Conservation (phyloP, 495 filamentous ascomycete species). For the Aspergillus coremiiformis region DNA sequence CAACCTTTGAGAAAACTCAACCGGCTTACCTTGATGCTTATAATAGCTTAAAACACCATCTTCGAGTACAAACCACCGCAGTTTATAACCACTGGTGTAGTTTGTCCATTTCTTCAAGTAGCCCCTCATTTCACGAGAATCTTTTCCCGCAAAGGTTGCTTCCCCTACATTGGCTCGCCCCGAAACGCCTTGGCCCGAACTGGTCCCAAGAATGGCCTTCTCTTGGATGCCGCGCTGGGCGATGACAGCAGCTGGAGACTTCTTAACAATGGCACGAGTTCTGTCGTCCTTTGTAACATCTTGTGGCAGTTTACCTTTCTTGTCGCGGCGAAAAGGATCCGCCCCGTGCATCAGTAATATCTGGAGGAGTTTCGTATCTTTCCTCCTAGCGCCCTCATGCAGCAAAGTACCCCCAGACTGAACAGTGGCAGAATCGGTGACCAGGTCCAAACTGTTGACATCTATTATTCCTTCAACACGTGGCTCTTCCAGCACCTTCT, state of each 20-base stretch:
- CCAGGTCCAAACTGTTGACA: constrained; percentile 82
- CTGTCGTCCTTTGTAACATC: constrained; percentile 95
- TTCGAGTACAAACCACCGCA: constrained; percentile 96
- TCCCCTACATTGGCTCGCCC: constrained; percentile 50
- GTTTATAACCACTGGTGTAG: constrained; percentile 90
- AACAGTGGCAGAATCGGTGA: constrained; percentile 67
- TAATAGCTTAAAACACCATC: constrained; percentile 98
- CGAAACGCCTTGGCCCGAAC: constrained; percentile 49
- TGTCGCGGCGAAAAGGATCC: constrained; percentile 93
- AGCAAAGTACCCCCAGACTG: constrained; percentile 80
- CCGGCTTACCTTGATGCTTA: constrained; percentile 73
- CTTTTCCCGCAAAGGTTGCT: constrained; percentile 62
- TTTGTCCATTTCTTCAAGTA: constrained; percentile 99
- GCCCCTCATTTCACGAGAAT: constrained; percentile 92
- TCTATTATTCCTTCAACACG: constrained; percentile 78
- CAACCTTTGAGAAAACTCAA: not conserved
- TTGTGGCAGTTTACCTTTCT: constrained; percentile 90
- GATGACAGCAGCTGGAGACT: constrained; percentile 86
- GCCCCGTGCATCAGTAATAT: constrained; percentile 87
- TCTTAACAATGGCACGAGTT: constrained; percentile 79
- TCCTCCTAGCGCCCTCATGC: constrained; percentile 86
- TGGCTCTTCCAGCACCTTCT: constrained; percentile 73
- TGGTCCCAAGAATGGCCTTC: constrained; percentile 82
- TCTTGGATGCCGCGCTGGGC: constrained; percentile 95
- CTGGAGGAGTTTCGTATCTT: constrained; percentile 77